Evolutionary conservation across 2,329 filamentous ascomycete species (phyloP).

Genomic region (Dactylellina sp.): DNA sequence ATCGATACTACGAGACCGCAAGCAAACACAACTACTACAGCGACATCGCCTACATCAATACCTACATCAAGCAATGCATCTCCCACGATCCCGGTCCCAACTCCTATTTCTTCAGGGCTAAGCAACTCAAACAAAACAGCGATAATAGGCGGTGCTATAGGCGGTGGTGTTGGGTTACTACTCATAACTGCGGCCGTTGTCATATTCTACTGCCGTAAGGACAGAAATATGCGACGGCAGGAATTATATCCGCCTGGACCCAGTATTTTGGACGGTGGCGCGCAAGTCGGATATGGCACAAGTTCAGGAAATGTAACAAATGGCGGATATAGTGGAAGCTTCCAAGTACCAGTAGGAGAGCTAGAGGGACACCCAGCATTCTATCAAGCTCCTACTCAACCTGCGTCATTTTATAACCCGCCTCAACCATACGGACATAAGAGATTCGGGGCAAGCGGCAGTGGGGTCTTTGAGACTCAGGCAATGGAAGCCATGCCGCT

Average conservation of each 20-base stretch:
- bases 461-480: slow-evolving; percentile 26
- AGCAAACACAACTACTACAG: slow-evolving; percentile 1
- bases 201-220: slow-evolving; percentile 13
- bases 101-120: not conserved
- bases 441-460: slow-evolving; percentile 1
- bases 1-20: slow-evolving; percentile 1
- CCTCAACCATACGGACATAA: not conserved
- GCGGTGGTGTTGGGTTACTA: slow-evolving; percentile 25
- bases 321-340: not conserved
- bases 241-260: not conserved
- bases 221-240: not conserved
- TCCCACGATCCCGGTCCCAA: not conserved
- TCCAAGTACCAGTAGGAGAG: slow-evolving; percentile 5
- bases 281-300: not conserved
- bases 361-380: slow-evolving; percentile 26
- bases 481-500: slow-evolving; percentile 17
- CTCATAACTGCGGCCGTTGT: slow-evolving; percentile 1
- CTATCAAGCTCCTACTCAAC: not conserved
- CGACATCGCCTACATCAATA: not conserved
- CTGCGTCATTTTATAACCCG: not conserved
- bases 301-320: not conserved
- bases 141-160: slow-evolving; percentile 39
- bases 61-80: not conserved
- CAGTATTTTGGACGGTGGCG: not conserved
- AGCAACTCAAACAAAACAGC: slow-evolving; percentile 9